Base-by-base conservation (phyloP, 352 stramenopile genomes). In the Globisporangium cylindrosporum region DNA sequence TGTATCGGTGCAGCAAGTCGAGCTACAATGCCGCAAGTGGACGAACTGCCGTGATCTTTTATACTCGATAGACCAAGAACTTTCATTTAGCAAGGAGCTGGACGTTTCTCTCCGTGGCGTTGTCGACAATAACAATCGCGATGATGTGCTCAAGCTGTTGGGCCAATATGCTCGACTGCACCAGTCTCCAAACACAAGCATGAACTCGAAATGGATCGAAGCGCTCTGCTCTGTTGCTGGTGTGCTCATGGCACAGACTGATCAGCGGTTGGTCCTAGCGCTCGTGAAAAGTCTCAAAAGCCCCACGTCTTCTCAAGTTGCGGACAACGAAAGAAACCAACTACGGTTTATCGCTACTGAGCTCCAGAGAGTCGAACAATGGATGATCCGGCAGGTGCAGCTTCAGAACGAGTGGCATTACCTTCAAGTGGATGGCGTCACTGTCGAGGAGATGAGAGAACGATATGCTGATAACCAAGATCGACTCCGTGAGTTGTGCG, bases 401-500 rank as follows among this genome's bases (percentile, higher is more conserved):
- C 65, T 91, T 25, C 62, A 84, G 48, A 93, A 80, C 36, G 85
- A 93, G 66, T 91, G 82, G 78, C 49, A 75, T 8, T 87, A 80
- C 41, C 64, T 91, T 6, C 62, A 73, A 29, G 73, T 76, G 15
- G 82, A 91, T 29, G 57, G 68, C 9, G 67, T 84, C 5, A 70
- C 66, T 24, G 24, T 82, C 7, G 73, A 81, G 38, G 76, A 88
- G 56, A 66, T 93, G 59, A 75, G 77, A 32, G 84, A 93, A 34
- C 75, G 79, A 6, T 83, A 90, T 51, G 73, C 66, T 36, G 76
- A 76, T 25, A 89, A 91, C 62, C 56, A 68, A 9, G 70, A 81
- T 69, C 74, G 74, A 9, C 53, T 93, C 38, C 76, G 67, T 25
- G 78, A 90, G 34, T 64, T 93, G 15, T 91, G 81, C 14, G 55